These are phyloP conservation scores for Trapa incisa DNA, from an alignment of 345 rosid genomes.

Conservation along the genomic window DNA sequence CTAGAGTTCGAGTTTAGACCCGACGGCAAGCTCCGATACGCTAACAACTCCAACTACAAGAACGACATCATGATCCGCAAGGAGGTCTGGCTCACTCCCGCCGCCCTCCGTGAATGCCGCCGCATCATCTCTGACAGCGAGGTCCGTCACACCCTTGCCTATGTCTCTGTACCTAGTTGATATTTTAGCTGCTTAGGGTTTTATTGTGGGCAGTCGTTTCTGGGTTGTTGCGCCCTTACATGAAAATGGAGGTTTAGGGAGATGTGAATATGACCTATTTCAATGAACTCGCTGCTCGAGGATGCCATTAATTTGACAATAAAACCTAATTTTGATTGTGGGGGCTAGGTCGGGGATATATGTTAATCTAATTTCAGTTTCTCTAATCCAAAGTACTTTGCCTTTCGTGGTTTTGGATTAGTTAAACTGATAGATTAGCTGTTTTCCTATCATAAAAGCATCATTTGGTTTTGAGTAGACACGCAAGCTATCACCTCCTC, in stretches of 20 bases:
- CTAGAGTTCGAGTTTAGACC: slow-evolving; percentile 95
- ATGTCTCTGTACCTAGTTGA: neutral
- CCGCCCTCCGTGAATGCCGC: slow-evolving; percentile 86
- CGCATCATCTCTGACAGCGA: slow-evolving; percentile 97
- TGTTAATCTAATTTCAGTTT: neutral
- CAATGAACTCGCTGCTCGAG: neutral
- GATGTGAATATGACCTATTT: neutral
- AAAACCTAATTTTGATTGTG: too few relatives aligned
- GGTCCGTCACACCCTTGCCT: slow-evolving; percentile 17
- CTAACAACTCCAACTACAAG: slow-evolving; percentile 97
- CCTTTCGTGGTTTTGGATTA: neutral
- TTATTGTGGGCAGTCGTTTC: neutral
- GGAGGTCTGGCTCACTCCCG: slow-evolving; percentile 91
- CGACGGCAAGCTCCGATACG: slow-evolving; percentile 95
- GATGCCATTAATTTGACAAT: neutral
- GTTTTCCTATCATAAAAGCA: neutral
- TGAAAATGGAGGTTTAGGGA: slow-evolving; percentile 2
- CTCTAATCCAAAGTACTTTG: neutral
- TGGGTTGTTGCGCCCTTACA: neutral
- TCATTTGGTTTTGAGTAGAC: neutral
- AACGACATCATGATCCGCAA: slow-evolving; percentile 99
- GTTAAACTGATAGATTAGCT: neutral
- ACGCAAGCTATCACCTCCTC: neutral
- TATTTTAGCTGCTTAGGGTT: neutral
- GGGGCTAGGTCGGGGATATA: too few relatives aligned